Conservation (phyloP, 2,329 filamentous ascomycete genomes). For the Apiospora aurea region DNA sequence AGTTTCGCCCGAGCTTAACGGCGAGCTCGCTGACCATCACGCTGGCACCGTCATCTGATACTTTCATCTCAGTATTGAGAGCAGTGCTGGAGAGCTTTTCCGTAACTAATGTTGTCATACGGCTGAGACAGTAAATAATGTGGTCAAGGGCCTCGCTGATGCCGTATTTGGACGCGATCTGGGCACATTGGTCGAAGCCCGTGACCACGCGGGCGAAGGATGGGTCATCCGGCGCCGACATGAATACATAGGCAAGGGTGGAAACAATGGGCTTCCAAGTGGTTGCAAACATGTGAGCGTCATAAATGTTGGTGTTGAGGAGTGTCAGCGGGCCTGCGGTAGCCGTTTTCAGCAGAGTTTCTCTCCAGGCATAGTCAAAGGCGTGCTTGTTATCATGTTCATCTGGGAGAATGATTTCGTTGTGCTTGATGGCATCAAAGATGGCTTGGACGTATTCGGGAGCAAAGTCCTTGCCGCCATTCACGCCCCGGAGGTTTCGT, state of each 20-base stretch:
- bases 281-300: conserved; percentile 95
- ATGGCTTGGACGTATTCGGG: conserved; percentile 84
- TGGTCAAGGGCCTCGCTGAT: conserved; percentile 89
- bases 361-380: conserved; percentile 98
- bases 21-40: conserved; percentile 99
- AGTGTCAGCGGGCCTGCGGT: conserved; percentile 75
- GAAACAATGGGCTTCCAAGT: conserved; percentile 96
- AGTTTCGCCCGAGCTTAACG: conserved; percentile 92
- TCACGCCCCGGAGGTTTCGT: conserved; percentile 89
- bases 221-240: conserved; percentile 95
- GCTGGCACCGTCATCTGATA: conserved; percentile 74
- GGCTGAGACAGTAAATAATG: conserved; percentile 87
- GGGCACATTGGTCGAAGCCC: conserved; percentile 94
- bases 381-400: conserved; percentile 97
- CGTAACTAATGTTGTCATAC: conserved; percentile 87
- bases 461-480: conserved; percentile 83
- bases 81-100: conserved; percentile 80
- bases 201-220: conserved; percentile 94
- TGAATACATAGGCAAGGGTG: conserved; percentile 96
- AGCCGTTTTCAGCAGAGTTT: conserved; percentile 85
- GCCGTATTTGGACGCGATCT: conserved; percentile 85
- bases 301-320: conserved; percentile 92
- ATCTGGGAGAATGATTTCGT: conserved; percentile 96
- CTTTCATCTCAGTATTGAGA: conserved; percentile 95
- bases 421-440: conserved; percentile 87